Conservation (phyloP, 192 early-diverging fungal species). For the Jimgerdemannia lactiflua region DNA sequence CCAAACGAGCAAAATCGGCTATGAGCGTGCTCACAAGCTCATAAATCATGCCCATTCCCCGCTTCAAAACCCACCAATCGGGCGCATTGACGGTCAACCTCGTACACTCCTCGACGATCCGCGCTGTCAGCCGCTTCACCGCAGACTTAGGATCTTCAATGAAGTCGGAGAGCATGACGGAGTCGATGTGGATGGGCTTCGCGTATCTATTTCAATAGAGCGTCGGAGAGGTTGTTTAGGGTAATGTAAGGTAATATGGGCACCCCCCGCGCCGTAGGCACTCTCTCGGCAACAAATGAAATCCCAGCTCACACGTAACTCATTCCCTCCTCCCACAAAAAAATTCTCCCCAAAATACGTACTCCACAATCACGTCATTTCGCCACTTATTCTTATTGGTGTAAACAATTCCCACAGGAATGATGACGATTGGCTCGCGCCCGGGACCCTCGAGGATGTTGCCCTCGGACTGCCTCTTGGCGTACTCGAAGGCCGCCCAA, state of each 20-base stretch:
- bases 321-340: neutral
- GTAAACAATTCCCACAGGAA: slow-evolving; percentile 35
- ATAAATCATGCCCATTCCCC: neutral
- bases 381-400: slow-evolving; percentile 35
- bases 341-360: neutral
- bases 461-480: slow-evolving; percentile 7
- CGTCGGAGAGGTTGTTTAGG: too few relatives aligned
- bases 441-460: neutral
- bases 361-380: slow-evolving; percentile 34
- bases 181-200: slow-evolving; percentile 28
- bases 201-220: slow-evolving; percentile 26
- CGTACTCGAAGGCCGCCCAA: slow-evolving; percentile 41
- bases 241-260: too few relatives aligned
- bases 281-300: too few relatives aligned
- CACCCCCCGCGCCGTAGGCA: too few relatives aligned
- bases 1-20: neutral
- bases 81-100: slow-evolving; percentile 43
- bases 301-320: too few relatives aligned
- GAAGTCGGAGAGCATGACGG: slow-evolving; percentile 30
- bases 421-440: slow-evolving; percentile 10
- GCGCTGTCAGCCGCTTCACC: slow-evolving; percentile 40
- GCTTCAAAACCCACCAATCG: slow-evolving; percentile 32
- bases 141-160: slow-evolving; percentile 25
- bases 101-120: slow-evolving; percentile 31
- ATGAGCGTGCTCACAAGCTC: neutral